Percentiles rank a stretch among this genome's conserved stretches.
Conservation (phyloP, 768 basidiomycete genomes). For the Arthromyces matolae region DNA sequence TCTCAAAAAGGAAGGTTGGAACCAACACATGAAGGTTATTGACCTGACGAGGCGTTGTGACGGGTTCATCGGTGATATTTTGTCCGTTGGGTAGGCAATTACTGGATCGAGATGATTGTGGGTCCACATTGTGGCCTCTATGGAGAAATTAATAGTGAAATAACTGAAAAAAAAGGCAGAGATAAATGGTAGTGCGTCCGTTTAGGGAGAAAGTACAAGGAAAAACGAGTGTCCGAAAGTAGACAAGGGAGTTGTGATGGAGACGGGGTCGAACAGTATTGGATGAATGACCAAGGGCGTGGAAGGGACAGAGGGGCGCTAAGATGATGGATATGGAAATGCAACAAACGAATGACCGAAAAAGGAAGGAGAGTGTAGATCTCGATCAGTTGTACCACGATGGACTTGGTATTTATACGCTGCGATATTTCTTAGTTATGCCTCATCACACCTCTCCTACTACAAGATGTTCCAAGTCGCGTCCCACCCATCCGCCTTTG, state of each 20-base stretch:
- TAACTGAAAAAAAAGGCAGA: neutral
- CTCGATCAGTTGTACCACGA: slow-evolving; percentile 28
- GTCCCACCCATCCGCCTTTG: slow-evolving; percentile 38
- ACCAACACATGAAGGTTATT: slow-evolving; percentile 5
- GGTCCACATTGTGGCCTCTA: slow-evolving; percentile 14
- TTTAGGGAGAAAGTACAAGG: slow-evolving; percentile 6
- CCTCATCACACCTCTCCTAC: slow-evolving; percentile 10
- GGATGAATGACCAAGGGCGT: slow-evolving; percentile 23
- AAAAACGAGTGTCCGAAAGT: neutral
- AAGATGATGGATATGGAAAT: too few relatives aligned
- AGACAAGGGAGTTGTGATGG: slow-evolving; percentile 29
- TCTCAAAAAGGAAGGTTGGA: slow-evolving; percentile 10
- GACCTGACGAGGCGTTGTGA: neutral
- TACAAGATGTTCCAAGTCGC: slow-evolving; percentile 46
- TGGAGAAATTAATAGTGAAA: slow-evolving; percentile 9
- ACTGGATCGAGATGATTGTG: slow-evolving; percentile 8
- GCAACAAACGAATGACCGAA: slow-evolving; percentile 40
- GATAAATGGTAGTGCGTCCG: neutral
- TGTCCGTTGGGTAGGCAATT: neutral
- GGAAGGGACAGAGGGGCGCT: slow-evolving; percentile 18
- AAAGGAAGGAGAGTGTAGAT: slow-evolving; percentile 28
- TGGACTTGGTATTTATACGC: slow-evolving; percentile 29
- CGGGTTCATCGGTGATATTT: neutral
- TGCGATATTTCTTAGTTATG: slow-evolving; percentile 4
- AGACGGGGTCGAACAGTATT: slow-evolving; percentile 13